Conservation (phyloP, 2,329 filamentous ascomycete genomes). For the Alternaria burnsii region DNA sequence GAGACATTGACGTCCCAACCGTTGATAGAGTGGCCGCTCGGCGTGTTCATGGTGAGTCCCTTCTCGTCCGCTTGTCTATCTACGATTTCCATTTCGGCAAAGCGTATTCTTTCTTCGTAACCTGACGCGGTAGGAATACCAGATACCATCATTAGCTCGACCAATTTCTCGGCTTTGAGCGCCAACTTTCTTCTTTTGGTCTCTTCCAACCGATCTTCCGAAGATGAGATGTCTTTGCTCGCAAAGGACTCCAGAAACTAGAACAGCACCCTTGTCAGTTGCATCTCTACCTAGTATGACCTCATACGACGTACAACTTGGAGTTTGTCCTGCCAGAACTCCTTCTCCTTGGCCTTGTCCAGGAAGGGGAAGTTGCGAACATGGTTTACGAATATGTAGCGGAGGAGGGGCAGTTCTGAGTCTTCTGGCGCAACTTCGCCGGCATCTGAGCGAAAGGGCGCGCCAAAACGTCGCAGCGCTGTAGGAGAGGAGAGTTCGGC, state of each 20-base stretch:
- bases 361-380: slow-evolving; percentile 97
- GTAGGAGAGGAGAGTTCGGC: slow-evolving; percentile 93
- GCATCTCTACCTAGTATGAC: slow-evolving; percentile 6
- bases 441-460: slow-evolving; percentile 90
- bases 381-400: slow-evolving; percentile 98
- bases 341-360: slow-evolving; percentile 95
- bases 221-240: slow-evolving; percentile 95
- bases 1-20: slow-evolving; percentile 98
- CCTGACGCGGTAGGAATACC: slow-evolving; percentile 94
- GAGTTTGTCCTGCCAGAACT: slow-evolving; percentile 99
- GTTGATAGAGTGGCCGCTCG: slow-evolving; percentile 91
- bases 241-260: slow-evolving; percentile 97
- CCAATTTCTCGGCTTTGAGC: slow-evolving; percentile 90
- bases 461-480: slow-evolving; percentile 91
- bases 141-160: slow-evolving; percentile 99
- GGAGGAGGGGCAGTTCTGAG: slow-evolving; percentile 89
- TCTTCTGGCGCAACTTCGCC: slow-evolving; percentile 94
- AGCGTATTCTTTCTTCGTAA: slow-evolving; percentile 96
- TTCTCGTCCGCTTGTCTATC: slow-evolving; percentile 92
- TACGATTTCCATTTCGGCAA: slow-evolving; percentile 96
- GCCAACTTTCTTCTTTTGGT: slow-evolving; percentile 94
- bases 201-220: slow-evolving; percentile 93
- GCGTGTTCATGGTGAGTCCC: slow-evolving; percentile 84
- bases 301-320: slow-evolving; percentile 74
- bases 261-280: slow-evolving; percentile 28